Evolutionary conservation across 2,329 filamentous ascomycete genomes (phyloP).

Genomic region (Mollisiaceae sp.): DNA sequence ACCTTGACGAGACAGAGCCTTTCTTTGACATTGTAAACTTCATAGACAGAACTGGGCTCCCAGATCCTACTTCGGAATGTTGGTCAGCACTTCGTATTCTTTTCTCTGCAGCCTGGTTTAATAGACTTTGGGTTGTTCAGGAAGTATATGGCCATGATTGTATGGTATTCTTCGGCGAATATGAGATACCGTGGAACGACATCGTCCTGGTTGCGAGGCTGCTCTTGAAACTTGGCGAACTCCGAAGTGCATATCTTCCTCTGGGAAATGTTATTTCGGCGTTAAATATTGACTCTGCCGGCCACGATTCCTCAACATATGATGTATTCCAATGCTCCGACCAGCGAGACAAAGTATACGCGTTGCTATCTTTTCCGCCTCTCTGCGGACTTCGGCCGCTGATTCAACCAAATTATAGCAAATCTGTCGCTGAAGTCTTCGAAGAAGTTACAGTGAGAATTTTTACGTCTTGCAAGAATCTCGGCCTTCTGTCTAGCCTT

Average conservation of each 20-base stretch:
- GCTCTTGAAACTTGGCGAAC: not conserved
- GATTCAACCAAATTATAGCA: constrained; percentile 28
- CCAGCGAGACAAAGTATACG: constrained; percentile 23
- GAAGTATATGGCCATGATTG: constrained; percentile 20
- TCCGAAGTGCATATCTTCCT: not conserved
- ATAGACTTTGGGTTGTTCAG: constrained; percentile 17
- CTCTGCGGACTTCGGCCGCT: constrained; percentile 15
- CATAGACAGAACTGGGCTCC: constrained; percentile 13
- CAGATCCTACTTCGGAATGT: constrained; percentile 19
- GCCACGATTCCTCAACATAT: constrained; percentile 3
- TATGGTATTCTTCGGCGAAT: constrained; percentile 21
- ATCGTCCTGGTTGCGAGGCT: constrained; percentile 15
- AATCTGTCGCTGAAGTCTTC: constrained; percentile 27
- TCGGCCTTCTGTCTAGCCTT: constrained; percentile 18
- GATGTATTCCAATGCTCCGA: constrained; percentile 18
- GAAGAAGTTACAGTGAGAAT: constrained; percentile 23
- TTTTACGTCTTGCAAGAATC: constrained; percentile 15
- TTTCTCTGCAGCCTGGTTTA: constrained; percentile 21
- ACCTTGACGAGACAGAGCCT: not conserved
- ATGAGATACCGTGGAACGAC: constrained; percentile 16
- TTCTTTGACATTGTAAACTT: constrained; percentile 6
- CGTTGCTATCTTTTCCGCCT: constrained; percentile 21
- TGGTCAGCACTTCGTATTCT: constrained; percentile 17
- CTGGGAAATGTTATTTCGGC: not conserved
- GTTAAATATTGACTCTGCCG: not conserved